These are phyloP conservation scores for Bimuria novae-zelandiae DNA, from an alignment of 2,329 filamentous ascomycete genomes.

Conservation along the genomic window DNA sequence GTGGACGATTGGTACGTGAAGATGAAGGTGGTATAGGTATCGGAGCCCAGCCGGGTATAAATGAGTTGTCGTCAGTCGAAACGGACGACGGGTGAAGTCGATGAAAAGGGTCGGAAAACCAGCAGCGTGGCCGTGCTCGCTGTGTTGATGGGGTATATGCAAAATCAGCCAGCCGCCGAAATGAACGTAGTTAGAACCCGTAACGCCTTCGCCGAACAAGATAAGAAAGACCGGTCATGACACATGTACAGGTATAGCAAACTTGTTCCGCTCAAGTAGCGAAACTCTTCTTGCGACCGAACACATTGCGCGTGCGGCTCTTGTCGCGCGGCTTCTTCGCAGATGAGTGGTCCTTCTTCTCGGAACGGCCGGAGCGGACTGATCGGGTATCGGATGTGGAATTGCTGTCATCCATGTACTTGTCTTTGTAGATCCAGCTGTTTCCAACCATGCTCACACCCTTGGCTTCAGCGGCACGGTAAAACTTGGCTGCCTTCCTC, in stretches of 20 bases:
- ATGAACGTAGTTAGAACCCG: slow-evolving; percentile 17
- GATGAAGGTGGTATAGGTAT: neutral
- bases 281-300: slow-evolving; percentile 62
- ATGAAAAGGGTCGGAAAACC: neutral
- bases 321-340: slow-evolving; percentile 73
- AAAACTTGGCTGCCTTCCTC: slow-evolving; percentile 90
- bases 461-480: slow-evolving; percentile 86
- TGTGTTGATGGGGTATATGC: slow-evolving; percentile 31
- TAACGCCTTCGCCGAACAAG: slow-evolving; percentile 39
- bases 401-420: slow-evolving; percentile 70
- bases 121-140: slow-evolving; percentile 9
- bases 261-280: slow-evolving; percentile 21
- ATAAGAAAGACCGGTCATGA: slow-evolving; percentile 36
- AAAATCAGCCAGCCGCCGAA: slow-evolving; percentile 28
- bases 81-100: no score
- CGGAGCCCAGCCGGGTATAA: slow-evolving; percentile 27
- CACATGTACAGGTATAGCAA: slow-evolving; percentile 34
- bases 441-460: slow-evolving; percentile 98
- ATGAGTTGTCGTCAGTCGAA: no score
- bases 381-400: slow-evolving; percentile 45
- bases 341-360: slow-evolving; percentile 40
- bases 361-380: slow-evolving; percentile 54
- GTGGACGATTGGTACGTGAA: neutral
- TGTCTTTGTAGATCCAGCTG: slow-evolving; percentile 98
- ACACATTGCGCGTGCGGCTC: slow-evolving; percentile 74